Evolutionary conservation across 1,284 basidiomycete genomes (phyloP), one percentile per base, ranked within the genome.

Genomic region (Hortiboletus rubellus): DNA sequence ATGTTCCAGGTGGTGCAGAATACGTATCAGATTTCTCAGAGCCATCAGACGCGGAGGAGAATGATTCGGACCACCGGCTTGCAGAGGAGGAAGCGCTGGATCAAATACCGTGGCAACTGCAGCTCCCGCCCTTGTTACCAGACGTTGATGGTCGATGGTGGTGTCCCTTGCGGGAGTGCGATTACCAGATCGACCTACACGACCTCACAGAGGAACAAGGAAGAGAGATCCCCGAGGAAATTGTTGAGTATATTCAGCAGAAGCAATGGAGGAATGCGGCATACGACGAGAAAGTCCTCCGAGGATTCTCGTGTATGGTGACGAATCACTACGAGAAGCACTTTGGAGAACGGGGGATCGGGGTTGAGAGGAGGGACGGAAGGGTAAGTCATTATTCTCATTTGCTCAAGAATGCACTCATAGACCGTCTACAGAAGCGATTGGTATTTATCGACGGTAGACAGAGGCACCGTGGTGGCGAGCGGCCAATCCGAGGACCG

Each of bases 21-120:
- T 82, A 82, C 57, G 80, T 79, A 60, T 74, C 75, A 0, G 83
- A 85, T 63, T 84, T 84, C 65, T 79, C 79, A 14, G 76, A 77
- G 18, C 62, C 65, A 4, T 82, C 82, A 2, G 76, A 79, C 22
- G 66, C 64, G 18, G 64, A 76, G 31, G 75, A 69, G 18, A 72
- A 77, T 10, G 74, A 77, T 27, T 73, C 75, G 30, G 72, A 75
- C 22, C 46, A 64, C 6, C 17, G 24, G 4, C 2, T 47, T 30
- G 52, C 57, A 12, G 52, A 58, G 6, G 56, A 63, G 18, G 52
- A 54, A 38, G 60, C 51, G 9, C 33, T 44, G 50, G 50, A 42
- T 53, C 68, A 30, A 17, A 65, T 78, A 40, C 75, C 77, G 4
- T 60, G 55, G 24, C 69, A 67, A 46, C 63, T 69, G 37, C 69